Conservation (phyloP, 2,329 filamentous ascomycete species). For the Claviceps sorghi region DNA sequence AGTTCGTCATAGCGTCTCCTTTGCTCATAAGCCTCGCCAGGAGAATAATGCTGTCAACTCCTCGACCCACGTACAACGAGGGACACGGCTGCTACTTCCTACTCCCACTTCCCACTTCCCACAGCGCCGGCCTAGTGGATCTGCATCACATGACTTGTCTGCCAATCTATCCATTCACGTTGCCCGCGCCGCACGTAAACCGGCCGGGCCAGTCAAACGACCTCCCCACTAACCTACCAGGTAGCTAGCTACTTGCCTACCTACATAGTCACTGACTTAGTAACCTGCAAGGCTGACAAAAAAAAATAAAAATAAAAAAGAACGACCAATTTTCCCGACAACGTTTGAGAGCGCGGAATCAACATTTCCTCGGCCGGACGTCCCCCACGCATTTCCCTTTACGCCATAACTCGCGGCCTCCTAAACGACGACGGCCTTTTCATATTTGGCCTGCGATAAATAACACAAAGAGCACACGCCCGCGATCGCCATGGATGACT, state of each 20-base stretch:
- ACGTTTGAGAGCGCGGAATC: not conserved
- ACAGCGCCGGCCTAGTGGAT: not conserved
- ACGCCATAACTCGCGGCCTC: not conserved
- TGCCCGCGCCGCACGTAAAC: not conserved
- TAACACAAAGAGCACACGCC: not conserved
- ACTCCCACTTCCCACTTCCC: no score
- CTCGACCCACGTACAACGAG: no score
- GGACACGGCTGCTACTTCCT: no score
- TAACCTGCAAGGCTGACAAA: not conserved
- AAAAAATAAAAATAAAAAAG: not conserved
- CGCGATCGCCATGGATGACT: constrained; percentile 22
- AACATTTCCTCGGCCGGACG: not conserved
- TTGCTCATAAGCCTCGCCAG: no score
- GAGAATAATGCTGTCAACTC: no score
- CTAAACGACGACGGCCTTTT: constrained; percentile 1
- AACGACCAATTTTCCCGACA: not conserved
- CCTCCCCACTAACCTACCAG: no score
- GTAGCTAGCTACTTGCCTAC: not conserved
- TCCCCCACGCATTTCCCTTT: not conserved
- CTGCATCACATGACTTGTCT: not conserved
- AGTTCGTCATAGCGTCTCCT: no score
- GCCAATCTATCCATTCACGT: not conserved
- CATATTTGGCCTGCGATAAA: not conserved
- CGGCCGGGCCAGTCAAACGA: not conserved
- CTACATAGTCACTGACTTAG: no score